Evolutionary conservation across 2,329 filamentous ascomycete genomes (phyloP), one percentile per base, ranked within the genome.

Genomic region (Plenodomus biglobosus): DNA sequence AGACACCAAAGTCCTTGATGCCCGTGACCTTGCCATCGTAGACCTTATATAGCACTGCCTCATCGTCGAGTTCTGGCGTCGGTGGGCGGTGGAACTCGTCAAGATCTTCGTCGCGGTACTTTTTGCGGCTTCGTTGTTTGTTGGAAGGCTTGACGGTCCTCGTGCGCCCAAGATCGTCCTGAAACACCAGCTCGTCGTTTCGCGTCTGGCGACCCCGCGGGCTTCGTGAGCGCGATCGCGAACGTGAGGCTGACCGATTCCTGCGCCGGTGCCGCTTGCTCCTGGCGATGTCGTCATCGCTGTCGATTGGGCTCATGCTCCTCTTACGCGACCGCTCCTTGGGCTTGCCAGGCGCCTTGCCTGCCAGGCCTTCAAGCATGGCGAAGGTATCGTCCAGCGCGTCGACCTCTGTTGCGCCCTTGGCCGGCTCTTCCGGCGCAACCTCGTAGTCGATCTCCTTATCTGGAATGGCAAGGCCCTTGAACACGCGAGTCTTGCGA

Each of bases 1-100:
- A 99, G 0, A 86, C 91, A 10, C 94, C 94, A 73, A 97, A 99
- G 53, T 96, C 90, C 64, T 96, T 97, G 44, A 99, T 80, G 0
- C 92, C 91, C 0, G 90, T 96, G 13, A 97, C 89, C 63, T 86
- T 85, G 1, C 94, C 94, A 54, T 90, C 83, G 65, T 99, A 99
- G 2, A 96, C 76, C 68, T 99, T 99, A 77, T 86, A 85, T 6
- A 95, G 73, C 27, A 92, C 77, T 0, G 94, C 91, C 36, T 82
- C 73, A 43, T 96, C 88, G 70, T 99, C 94, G 8, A 95, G 69
- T 61, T 95, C 90, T 1, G 80, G 82, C 1, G 82, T 81, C 0
- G 88, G 87, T 0, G 84, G 83, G 44, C 81, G 79, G 58, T 80
- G 80, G 47, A 90, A 85, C 36, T 81, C 76, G 52, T 87, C 82